phyloP scores from a whole-genome alignment of 495 filamentous ascomycete genomes.

The Tuber indicum region DNA sequence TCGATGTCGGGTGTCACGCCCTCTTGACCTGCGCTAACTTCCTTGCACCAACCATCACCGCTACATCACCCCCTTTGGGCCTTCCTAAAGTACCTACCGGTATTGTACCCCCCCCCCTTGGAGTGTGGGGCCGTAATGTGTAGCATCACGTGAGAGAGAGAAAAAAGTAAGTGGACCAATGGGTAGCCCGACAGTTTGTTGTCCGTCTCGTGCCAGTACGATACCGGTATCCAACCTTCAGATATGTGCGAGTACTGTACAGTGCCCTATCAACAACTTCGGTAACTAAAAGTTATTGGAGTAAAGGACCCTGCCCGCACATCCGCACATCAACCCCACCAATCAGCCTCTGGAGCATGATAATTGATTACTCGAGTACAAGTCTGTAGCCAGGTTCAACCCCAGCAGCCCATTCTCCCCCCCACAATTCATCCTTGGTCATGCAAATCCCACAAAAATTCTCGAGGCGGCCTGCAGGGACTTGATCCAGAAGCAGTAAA shows the following conservation, averaged over 20 bases:
- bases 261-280: neutral
- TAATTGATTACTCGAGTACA: constrained; percentile 13
- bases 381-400: neutral
- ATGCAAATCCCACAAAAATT: neutral
- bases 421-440: neutral
- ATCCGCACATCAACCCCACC: constrained; percentile 18
- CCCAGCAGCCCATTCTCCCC: neutral
- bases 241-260: neutral
- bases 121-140: neutral
- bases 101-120: neutral
- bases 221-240: neutral
- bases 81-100: neutral
- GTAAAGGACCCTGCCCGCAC: neutral
- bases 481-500: constrained; percentile 18
- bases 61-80: neutral
- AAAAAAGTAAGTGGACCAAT: neutral
- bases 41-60: neutral
- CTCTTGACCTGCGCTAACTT: neutral
- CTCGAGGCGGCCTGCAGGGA: neutral
- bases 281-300: neutral
- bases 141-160: neutral
- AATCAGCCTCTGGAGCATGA: constrained; percentile 13
- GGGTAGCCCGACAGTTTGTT: neutral
- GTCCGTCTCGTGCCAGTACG: neutral
- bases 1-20: neutral